Evolutionary conservation across 73 alveolate genomes (phyloP).

Genomic region (Paraurostyla sp.): DNA sequence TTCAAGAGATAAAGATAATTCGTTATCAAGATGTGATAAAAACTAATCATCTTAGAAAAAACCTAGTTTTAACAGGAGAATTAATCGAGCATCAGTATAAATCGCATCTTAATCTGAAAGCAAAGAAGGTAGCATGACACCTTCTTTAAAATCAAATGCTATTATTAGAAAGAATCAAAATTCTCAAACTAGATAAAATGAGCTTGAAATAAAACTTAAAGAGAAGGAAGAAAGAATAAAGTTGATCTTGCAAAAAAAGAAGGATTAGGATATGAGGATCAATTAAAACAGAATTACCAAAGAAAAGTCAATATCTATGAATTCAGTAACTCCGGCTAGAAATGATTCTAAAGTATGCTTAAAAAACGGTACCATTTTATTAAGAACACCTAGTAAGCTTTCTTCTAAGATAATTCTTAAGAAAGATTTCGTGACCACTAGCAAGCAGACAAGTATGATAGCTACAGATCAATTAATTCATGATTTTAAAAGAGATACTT

Average conservation of each 20-base stretch:
- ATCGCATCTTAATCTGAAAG: no score
- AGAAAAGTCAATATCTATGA: not conserved
- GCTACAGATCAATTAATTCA: no score
- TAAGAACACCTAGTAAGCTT: not conserved
- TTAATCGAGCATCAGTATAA: no score
- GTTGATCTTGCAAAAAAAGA: not conserved
- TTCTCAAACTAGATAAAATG: not conserved
- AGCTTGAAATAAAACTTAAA: not conserved
- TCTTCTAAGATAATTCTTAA: not conserved
- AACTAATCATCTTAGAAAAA: no score
- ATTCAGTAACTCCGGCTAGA: not conserved
- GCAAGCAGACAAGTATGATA: no score
- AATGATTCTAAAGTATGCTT: no score
- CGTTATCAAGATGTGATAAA: no score
- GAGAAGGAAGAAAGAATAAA: slow-evolving; percentile 34
- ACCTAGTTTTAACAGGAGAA: no score
- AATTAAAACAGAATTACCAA: not conserved
- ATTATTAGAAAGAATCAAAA: not conserved
- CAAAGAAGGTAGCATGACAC: no score
- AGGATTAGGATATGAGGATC: not conserved
- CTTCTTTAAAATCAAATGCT: no score
- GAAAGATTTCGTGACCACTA: not conserved
- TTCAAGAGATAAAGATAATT: no score
- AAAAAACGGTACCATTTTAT: not conserved
- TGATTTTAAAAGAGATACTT: no score